Base-by-base conservation (phyloP, 805 yeast species). In the Nakazawaea wickerhamii region DNA sequence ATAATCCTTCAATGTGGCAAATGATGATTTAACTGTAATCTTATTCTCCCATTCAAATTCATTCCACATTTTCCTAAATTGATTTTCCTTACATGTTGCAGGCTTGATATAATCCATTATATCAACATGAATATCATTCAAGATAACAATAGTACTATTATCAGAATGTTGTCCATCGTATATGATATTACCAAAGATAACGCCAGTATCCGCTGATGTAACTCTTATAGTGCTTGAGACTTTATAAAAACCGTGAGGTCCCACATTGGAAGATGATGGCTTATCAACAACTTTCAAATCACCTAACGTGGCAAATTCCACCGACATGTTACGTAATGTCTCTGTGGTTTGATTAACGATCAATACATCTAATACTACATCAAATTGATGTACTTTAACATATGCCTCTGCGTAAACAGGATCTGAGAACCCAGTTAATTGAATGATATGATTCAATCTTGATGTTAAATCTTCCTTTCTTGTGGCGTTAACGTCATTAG, bases 31-130 rank as follows among this genome's bases (percentile, higher is more conserved):
- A 59, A 93, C 85, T 47, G 90, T 85, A 53, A 93, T 90, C 70
- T 93, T 93, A 70, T 93, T 93, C 65, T 93, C 99, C 99, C 99
- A 93, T 67, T 93, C 99, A 60, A 95, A 93, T 61, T 90, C 97
- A 61, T 89, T 88, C 99, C 99, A 93, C 98, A 90, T 91, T 55
- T 81, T 77, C 58, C 99, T 84, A 84, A 93, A 93, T 52, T 78
- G 84, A 35, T 81, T 78, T 65, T 91, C 98, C 13, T 89, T 69
- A 61, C 95, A 86, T 19, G 77, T 74, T n/a, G 95, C 93, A 17
- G 99, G 97, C 61, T 87, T 88, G 63, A 93, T 89, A 67, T 93
- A 93, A 64, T 93, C 98, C 89, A 93, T 87, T 41, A 93, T 86
- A 61, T 93, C 96, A 46, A 93, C 90, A 60, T 90, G 96, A 38